Percentiles rank a stretch among this genome's conserved stretches.
These are phyloP conservation scores for Starmerella potacharoeniae DNA, from an alignment of 805 yeast species.

Conservation along the genomic window DNA sequence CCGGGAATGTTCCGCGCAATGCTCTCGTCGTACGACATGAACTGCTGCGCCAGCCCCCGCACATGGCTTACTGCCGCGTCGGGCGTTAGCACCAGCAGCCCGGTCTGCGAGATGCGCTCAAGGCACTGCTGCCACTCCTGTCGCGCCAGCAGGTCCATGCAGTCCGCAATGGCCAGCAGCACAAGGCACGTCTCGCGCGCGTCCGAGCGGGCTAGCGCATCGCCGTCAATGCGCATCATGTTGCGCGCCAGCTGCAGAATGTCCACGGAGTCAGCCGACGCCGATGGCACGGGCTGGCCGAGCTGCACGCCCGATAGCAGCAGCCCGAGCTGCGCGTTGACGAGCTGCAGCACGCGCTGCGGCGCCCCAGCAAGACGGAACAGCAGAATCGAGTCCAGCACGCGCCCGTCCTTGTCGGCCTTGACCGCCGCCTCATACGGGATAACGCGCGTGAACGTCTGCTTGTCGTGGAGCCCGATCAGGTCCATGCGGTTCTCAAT, in stretches of 20 bases:
- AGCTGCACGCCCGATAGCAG: slow-evolving; percentile 59
- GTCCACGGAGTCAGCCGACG: slow-evolving; percentile 14
- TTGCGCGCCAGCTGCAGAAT: slow-evolving; percentile 33
- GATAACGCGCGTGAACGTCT: slow-evolving; percentile 53
- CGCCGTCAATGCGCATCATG: slow-evolving; percentile 33
- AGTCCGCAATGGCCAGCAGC: slow-evolving; percentile 54
- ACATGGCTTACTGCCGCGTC: slow-evolving; percentile 40
- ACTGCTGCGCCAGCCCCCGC: slow-evolving; percentile 59
- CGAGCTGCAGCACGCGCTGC: slow-evolving; percentile 61
- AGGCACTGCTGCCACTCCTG: slow-evolving; percentile 52
- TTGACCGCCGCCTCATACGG: slow-evolving; percentile 74
- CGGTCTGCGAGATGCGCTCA: slow-evolving; percentile 44
- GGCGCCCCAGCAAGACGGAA: slow-evolving; percentile 84
- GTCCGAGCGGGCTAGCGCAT: slow-evolving; percentile 26
- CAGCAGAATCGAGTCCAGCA: slow-evolving; percentile 69
- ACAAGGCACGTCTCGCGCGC: slow-evolving; percentile 55
- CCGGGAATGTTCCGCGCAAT: slow-evolving; percentile 71
- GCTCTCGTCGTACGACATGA: slow-evolving; percentile 52
- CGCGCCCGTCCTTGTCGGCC: slow-evolving; percentile 86
- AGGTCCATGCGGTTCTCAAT: slow-evolving; percentile 66
- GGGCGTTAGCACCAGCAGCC: slow-evolving; percentile 50
- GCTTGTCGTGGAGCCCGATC: slow-evolving; percentile 46
- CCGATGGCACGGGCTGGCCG: slow-evolving; percentile 39
- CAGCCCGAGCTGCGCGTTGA: slow-evolving; percentile 71
- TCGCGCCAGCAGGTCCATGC: slow-evolving; percentile 47